Conservation (phyloP, 441 rosid species). For the Dalechampia spathulata region DNA sequence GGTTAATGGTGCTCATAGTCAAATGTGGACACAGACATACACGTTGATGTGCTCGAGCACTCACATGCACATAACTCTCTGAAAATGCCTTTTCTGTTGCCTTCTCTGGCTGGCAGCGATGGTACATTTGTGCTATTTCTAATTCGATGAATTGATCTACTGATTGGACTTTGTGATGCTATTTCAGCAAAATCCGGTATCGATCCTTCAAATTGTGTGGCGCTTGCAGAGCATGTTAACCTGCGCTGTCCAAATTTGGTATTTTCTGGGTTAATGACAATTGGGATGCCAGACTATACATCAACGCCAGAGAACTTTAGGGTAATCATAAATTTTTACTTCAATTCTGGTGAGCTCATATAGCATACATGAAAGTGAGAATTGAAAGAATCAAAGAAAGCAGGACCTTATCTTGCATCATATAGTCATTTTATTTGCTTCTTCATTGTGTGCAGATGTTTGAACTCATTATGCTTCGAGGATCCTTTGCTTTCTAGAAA, state of each 20-base stretch:
- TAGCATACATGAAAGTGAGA: not conserved
- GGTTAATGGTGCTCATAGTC: not conserved
- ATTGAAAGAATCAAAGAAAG: not conserved
- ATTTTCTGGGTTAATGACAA: constrained; percentile 89
- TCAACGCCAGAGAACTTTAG: constrained; percentile 86
- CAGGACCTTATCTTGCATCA: not conserved
- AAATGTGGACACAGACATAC: not conserved
- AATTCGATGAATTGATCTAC: not conserved
- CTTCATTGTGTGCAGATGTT: not conserved
- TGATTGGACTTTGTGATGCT: constrained; percentile 14
- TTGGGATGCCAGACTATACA: constrained; percentile 80
- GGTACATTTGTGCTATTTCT: not conserved
- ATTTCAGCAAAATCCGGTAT: constrained; percentile 81
- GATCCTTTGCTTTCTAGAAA: too few relatives aligned
- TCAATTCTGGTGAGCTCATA: not conserved
- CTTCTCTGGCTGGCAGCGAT: too few relatives aligned
- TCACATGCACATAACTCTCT: too few relatives aligned
- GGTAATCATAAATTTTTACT: constrained; percentile 36
- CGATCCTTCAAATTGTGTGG: constrained; percentile 59
- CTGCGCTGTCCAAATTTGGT: constrained; percentile 52
- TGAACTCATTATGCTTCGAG: not conserved
- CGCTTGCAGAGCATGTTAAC: constrained; percentile 63
- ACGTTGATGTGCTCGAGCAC: too few relatives aligned
- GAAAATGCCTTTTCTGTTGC: too few relatives aligned
- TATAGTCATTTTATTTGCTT: not conserved